Percentiles rank a stretch among this genome's conserved stretches.
Conservation (phyloP, 768 basidiomycete species). For the Termitomyces heimii region DNA sequence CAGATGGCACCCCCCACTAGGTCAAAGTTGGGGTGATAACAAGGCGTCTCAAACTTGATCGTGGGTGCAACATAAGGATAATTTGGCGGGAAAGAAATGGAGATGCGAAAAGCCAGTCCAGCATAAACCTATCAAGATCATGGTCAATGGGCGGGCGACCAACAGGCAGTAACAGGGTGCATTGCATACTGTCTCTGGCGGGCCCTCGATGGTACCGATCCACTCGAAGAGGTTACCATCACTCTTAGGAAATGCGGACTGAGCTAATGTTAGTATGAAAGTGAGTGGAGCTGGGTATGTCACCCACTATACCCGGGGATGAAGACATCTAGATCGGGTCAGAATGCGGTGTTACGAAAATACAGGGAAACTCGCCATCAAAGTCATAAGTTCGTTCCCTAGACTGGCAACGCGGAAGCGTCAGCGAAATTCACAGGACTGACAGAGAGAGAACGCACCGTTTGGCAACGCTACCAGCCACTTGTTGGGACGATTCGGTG, state of each 20-base stretch:
- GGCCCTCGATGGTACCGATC: slow-evolving; percentile 84
- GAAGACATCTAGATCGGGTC: slow-evolving; percentile 63
- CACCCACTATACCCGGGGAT: slow-evolving; percentile 78
- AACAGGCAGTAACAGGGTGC: neutral
- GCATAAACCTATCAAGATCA: slow-evolving; percentile 56
- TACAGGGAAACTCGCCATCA: slow-evolving; percentile 58
- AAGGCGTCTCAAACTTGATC: slow-evolving; percentile 85
- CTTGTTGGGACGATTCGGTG: slow-evolving; percentile 46
- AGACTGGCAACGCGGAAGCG: slow-evolving; percentile 38
- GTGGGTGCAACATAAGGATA: slow-evolving; percentile 84
- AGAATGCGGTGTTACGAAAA: neutral
- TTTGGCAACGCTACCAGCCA: slow-evolving; percentile 78
- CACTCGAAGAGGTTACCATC: slow-evolving; percentile 88
- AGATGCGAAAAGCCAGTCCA: slow-evolving; percentile 76
- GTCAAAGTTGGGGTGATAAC: slow-evolving; percentile 91
- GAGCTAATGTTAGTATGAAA: neutral
- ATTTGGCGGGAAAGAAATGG: slow-evolving; percentile 79
- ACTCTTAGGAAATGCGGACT: slow-evolving; percentile 89
- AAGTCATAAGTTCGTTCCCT: slow-evolving; percentile 80
- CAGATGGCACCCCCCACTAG: slow-evolving; percentile 73
- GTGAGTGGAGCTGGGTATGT: neutral
- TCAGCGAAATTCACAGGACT: slow-evolving; percentile 1
- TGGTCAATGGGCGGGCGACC: slow-evolving; percentile 1
- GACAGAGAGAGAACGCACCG: slow-evolving; percentile 38
- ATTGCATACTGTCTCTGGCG: slow-evolving; percentile 55